Evolutionary conservation across 2,329 filamentous ascomycete genomes (phyloP).

Genomic region (Orbilia quercus): DNA sequence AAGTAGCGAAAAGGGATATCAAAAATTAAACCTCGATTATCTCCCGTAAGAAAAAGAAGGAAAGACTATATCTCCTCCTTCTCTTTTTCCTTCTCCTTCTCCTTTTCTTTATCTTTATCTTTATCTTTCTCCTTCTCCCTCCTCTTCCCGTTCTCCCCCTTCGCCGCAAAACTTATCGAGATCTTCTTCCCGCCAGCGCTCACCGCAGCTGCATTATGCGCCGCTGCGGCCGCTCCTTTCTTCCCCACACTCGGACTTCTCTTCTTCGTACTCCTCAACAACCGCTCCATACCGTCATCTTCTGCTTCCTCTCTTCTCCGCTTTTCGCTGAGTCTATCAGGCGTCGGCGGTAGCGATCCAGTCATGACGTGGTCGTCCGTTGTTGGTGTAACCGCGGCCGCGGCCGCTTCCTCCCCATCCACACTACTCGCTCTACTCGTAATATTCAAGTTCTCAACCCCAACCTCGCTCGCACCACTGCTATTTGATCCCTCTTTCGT

Average conservation of each 20-base stretch:
- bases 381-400: slow-evolving; percentile 19
- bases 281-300: slow-evolving; percentile 88
- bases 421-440: slow-evolving; percentile 42
- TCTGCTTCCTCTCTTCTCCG: slow-evolving; percentile 80
- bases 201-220: slow-evolving; percentile 54
- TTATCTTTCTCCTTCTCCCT: slow-evolving; percentile 28
- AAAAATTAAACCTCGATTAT: slow-evolving; percentile 8
- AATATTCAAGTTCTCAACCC: slow-evolving; percentile 50
- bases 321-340: slow-evolving; percentile 86
- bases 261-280: slow-evolving; percentile 67
- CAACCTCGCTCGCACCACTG: slow-evolving; percentile 57
- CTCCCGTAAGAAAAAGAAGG: neutral
- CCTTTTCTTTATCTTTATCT: slow-evolving; percentile 8
- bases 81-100: neutral
- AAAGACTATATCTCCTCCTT: too few species aligned
- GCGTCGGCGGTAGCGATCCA: slow-evolving; percentile 66
- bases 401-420: slow-evolving; percentile 24
- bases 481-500: slow-evolving; percentile 59
- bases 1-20: slow-evolving; percentile 3
- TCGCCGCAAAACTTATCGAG: slow-evolving; percentile 58
- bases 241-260: slow-evolving; percentile 46
- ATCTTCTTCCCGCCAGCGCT: slow-evolving; percentile 59
- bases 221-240: slow-evolving; percentile 30
- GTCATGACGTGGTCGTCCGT: slow-evolving; percentile 58
- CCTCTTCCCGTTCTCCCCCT: slow-evolving; percentile 51